Conservation (phyloP, 2,329 filamentous ascomycete species). For the Clarireedia paspali region DNA sequence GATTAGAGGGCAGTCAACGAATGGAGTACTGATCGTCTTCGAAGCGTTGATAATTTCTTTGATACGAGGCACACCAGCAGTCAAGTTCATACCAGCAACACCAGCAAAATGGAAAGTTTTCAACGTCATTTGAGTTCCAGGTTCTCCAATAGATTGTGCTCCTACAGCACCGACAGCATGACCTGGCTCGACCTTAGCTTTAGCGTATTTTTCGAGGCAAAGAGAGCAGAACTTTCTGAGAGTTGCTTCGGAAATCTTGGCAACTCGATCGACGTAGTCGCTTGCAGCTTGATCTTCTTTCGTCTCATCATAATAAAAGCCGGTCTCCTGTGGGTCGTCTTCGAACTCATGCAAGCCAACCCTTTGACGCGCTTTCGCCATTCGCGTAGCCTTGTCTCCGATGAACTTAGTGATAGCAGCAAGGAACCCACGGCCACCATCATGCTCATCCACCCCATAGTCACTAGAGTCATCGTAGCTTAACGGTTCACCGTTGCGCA, state of each 20-base stretch:
- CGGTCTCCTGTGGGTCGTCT: conserved; percentile 28
- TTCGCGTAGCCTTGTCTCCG: conserved; percentile 50
- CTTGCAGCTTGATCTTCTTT: conserved; percentile 19
- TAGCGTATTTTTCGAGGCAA: conserved; percentile 84
- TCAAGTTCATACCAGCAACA: conserved; percentile 99
- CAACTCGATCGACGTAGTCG: conserved; percentile 40
- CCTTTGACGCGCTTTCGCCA: conserved; percentile 45
- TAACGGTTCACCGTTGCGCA: conserved; percentile 55
- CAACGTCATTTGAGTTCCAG: conserved; percentile 97
- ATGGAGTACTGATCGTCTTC: conserved; percentile 85
- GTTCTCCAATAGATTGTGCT: conserved; percentile 95
- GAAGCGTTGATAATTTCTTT: conserved; percentile 99
- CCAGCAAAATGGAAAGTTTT: conserved; percentile 99
- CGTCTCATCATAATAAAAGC: conserved; percentile 24
- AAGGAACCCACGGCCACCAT: conserved; percentile 77
- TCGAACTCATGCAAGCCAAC: conserved; percentile 42
- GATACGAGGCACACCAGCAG: conserved; percentile 97
- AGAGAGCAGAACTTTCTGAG: conserved; percentile 69
- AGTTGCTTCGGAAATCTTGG: conserved; percentile 72
- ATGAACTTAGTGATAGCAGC: conserved; percentile 71
- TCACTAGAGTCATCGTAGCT: conserved; percentile 64
- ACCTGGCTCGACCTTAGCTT: conserved; percentile 85
- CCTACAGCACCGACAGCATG: conserved; percentile 95
- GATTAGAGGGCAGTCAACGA: conserved; percentile 79
- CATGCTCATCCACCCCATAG: conserved; percentile 66